Evolutionary conservation across 2,329 filamentous ascomycete genomes (phyloP).

Genomic region (Elsinoe ampelina): DNA sequence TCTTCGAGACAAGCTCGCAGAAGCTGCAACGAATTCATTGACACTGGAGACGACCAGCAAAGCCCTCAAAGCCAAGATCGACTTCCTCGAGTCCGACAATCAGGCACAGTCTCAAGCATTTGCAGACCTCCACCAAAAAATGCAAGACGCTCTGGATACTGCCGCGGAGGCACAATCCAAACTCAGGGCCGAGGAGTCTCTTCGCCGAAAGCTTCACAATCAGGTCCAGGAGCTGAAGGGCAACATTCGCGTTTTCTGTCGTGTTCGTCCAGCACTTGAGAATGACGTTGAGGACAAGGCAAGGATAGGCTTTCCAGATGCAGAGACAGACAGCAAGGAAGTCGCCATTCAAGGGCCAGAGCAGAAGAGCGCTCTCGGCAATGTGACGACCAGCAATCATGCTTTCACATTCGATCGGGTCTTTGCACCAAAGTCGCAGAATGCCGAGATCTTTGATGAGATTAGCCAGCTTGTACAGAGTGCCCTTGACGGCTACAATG

Average conservation of each 20-base stretch:
- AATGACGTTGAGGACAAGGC: slow-evolving; percentile 56
- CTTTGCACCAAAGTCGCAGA: slow-evolving; percentile 68
- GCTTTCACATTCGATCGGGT: slow-evolving; percentile 90
- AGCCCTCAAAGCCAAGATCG: slow-evolving; percentile 69
- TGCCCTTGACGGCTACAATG: slow-evolving; percentile 93
- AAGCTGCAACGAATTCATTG: slow-evolving; percentile 43
- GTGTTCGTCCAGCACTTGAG: slow-evolving; percentile 68
- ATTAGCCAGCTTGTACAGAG: slow-evolving; percentile 96
- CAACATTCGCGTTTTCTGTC: slow-evolving; percentile 96
- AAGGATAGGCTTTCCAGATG: slow-evolving; percentile 61
- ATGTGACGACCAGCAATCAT: slow-evolving; percentile 66
- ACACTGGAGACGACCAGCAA: slow-evolving; percentile 66
- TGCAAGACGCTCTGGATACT: slow-evolving; percentile 64
- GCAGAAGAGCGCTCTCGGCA: slow-evolving; percentile 71
- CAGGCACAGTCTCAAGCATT: slow-evolving; percentile 84
- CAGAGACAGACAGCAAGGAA: slow-evolving; percentile 73
- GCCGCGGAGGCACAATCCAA: slow-evolving; percentile 68
- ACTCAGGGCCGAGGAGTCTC: slow-evolving; percentile 80
- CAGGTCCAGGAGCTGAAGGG: slow-evolving; percentile 96
- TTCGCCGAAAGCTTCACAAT: slow-evolving; percentile 87
- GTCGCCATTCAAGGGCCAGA: slow-evolving; percentile 76
- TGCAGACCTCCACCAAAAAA: slow-evolving; percentile 66
- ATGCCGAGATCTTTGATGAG: slow-evolving; percentile 84
- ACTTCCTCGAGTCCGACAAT: slow-evolving; percentile 81
- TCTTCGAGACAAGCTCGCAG: slow-evolving; percentile 45